Conservation (phyloP, 345 rosid species). For the Eucalyptus lansdowneana region DNA sequence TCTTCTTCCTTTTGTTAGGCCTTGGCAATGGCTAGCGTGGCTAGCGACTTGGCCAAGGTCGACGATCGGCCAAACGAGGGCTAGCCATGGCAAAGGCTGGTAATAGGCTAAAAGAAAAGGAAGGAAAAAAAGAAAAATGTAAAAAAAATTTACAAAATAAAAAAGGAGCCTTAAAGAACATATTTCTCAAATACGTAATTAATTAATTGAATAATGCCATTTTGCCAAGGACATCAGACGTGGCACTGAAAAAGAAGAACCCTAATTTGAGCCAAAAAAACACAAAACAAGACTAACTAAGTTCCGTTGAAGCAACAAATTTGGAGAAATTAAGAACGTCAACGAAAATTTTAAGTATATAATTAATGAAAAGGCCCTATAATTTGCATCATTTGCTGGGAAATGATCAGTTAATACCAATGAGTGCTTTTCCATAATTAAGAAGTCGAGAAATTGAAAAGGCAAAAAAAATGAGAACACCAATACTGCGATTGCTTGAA, state of each 20-base stretch:
- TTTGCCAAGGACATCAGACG: neutral
- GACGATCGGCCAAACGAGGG: rapidly evolving
- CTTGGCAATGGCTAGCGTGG: too few species aligned
- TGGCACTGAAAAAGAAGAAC: neutral
- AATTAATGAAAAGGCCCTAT: neutral
- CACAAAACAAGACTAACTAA: neutral
- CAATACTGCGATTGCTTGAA: too few species aligned
- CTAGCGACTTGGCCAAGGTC: rapidly evolving
- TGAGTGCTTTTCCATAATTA: too few species aligned
- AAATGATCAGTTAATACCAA: too few species aligned
- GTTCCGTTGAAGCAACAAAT: neutral
- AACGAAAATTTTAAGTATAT: neutral
- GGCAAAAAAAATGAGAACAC: too few species aligned
- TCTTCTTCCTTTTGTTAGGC: too few species aligned
- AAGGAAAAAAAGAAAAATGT: too few species aligned
- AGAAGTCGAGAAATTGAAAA: too few species aligned
- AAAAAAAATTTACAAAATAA: too few species aligned
- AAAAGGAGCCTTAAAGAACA: neutral
- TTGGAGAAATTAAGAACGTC: neutral
- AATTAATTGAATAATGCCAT: neutral
- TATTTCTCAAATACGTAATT: neutral
- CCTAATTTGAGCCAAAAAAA: neutral
- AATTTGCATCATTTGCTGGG: neutral
- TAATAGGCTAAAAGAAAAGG: too few species aligned
- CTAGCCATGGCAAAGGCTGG: too few species aligned